Conservation (phyloP, 208 protist species). For the Trypanosoma grayi region DNA sequence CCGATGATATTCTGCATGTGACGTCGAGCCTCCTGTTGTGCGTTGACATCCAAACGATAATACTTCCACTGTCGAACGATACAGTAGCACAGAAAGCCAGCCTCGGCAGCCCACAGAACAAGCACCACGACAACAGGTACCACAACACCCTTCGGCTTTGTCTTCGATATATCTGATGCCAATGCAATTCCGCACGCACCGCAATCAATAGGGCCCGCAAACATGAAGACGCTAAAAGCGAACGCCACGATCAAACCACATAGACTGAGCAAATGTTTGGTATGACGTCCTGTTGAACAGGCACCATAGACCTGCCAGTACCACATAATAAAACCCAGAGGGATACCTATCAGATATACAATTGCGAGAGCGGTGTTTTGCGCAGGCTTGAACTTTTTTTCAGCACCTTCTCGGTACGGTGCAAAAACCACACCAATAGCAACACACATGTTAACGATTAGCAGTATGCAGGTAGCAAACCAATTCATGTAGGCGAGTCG, state of each 20-base stretch:
- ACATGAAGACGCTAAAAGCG: slow-evolving; percentile 46
- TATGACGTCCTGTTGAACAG: slow-evolving; percentile 43
- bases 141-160: slow-evolving; percentile 29
- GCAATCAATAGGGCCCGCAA: slow-evolving; percentile 42
- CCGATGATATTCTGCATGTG: slow-evolving; percentile 23
- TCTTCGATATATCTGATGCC: slow-evolving; percentile 29
- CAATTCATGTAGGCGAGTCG: slow-evolving; percentile 65
- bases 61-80: slow-evolving; percentile 50
- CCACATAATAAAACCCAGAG: slow-evolving; percentile 67
- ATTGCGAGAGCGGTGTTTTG: slow-evolving; percentile 43
- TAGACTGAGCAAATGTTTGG: slow-evolving; percentile 50
- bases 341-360: slow-evolving; percentile 58
- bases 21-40: slow-evolving; percentile 34
- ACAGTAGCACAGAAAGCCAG: slow-evolving; percentile 42
- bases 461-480: slow-evolving; percentile 54
- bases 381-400: slow-evolving; percentile 35
- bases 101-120: slow-evolving; percentile 45
- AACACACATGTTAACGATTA: slow-evolving; percentile 50
- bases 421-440: slow-evolving; percentile 40
- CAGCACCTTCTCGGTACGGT: slow-evolving; percentile 14
- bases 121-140: slow-evolving; percentile 50
- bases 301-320: slow-evolving; percentile 63
- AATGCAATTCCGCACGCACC: slow-evolving; percentile 56
- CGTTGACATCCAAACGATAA: slow-evolving; percentile 63
- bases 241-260: slow-evolving; percentile 55